phyloP scores from a whole-genome alignment of 805 yeast genomes.

The Lipomyces mesembrius region DNA sequence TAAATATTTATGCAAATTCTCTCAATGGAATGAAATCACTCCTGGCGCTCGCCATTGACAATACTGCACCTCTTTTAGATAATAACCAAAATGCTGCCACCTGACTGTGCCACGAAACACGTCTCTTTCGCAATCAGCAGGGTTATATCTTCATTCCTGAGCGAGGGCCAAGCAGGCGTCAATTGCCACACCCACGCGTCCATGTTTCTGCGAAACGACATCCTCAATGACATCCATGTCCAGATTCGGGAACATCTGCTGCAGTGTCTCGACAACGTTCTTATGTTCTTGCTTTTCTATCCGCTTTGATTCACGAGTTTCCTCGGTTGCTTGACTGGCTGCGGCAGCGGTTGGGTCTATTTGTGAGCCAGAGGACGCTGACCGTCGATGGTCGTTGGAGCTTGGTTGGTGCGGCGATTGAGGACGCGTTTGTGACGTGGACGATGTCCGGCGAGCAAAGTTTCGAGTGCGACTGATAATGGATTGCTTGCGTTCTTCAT shows the following conservation, averaged over 20 bases:
- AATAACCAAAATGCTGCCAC: not conserved
- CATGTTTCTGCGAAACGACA: conserved; percentile 66
- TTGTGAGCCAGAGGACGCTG: not conserved
- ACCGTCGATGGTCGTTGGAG: not conserved
- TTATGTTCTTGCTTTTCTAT: conserved; percentile 52
- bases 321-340: conserved; percentile 13
- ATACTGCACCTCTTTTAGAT: not conserved
- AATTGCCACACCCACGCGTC: conserved; percentile 71
- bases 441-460: conserved; percentile 2
- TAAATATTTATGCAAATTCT: too few species aligned
- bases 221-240: conserved; percentile 73
- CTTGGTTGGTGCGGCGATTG: not conserved
- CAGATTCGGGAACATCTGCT: conserved; percentile 74
- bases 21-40: too few species aligned
- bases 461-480: conserved; percentile 23
- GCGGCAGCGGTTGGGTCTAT: conserved; percentile 9
- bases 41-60: too few species aligned
- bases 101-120: not conserved
- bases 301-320: conserved; percentile 44
- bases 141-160: not conserved
- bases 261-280: conserved; percentile 56
- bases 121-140: not conserved
- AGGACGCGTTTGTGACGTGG: conserved; percentile 14
- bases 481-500: conserved; percentile 14
- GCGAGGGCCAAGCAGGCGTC: conserved; percentile 56